These are phyloP conservation scores for Lumnitzera racemosa DNA, from an alignment of 345 rosid genomes.

Conservation along the genomic window DNA sequence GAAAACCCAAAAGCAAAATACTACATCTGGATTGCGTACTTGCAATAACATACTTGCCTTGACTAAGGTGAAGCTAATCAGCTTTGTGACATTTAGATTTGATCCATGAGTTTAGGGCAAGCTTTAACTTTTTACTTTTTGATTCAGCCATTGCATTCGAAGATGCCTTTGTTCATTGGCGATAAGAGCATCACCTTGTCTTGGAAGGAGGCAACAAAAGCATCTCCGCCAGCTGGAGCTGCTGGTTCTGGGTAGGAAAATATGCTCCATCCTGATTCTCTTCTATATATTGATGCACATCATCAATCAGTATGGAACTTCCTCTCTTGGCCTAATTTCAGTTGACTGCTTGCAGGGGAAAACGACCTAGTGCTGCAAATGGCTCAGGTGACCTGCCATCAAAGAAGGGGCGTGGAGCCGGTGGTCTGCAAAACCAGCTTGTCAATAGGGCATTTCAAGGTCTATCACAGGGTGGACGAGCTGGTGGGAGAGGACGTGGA, in stretches of 20 bases:
- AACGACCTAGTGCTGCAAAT: conserved; percentile 59
- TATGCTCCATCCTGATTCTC: not conserved
- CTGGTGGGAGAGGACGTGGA: conserved; percentile 53
- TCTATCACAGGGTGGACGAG: conserved; percentile 66
- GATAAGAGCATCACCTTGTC: conserved; percentile 82
- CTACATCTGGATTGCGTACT: conserved; percentile 83
- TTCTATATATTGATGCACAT: not conserved
- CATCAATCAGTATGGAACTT: not conserved
- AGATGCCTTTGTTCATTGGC: conserved; percentile 81
- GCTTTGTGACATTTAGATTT: conserved; percentile 5
- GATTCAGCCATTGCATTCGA: conserved; percentile 75
- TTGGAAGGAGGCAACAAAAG: conserved; percentile 82
- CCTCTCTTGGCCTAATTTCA: not conserved
- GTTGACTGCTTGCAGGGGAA: conserved; percentile 41
- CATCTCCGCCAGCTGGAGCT: conserved; percentile 38
- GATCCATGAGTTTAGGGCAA: conserved; percentile 6
- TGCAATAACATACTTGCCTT: conserved; percentile 93
- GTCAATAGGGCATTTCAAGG: conserved; percentile 90
- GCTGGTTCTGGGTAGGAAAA: conserved; percentile 49
- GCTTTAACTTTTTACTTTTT: not conserved
- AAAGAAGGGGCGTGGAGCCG: conserved; percentile 70
- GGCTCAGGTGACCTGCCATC: conserved; percentile 39
- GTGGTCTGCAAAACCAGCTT: conserved; percentile 66
- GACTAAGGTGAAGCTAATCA: conserved; percentile 62
- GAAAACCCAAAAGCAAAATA: conserved; percentile 86